phyloP scores from a whole-genome alignment of 139 green algal genomes.

The Ettlia oleoabundans region DNA sequence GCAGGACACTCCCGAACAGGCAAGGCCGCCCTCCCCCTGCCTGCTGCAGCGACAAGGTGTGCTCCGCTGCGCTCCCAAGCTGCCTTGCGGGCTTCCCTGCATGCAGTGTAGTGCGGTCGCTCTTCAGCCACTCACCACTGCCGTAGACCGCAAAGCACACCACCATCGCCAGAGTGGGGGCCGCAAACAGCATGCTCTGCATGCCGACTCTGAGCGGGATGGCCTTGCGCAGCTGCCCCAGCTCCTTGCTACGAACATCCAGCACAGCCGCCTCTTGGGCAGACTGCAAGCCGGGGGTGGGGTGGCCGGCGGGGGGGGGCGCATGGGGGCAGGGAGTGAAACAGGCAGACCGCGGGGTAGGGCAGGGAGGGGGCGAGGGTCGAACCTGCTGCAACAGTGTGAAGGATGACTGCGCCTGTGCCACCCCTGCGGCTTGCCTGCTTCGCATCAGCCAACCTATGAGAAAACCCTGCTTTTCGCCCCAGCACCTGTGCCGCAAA shows the following conservation, averaged over 20 bases:
- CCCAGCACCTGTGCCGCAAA: too few relatives aligned
- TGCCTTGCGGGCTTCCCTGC: not conserved
- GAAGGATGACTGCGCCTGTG: too few relatives aligned
- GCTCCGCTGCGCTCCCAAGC: not conserved
- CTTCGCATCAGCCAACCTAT: too few relatives aligned
- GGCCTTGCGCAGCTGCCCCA: constrained; percentile 61
- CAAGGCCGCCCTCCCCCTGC: too few relatives aligned
- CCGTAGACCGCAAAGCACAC: constrained; percentile 83
- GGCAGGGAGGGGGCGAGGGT: too few relatives aligned
- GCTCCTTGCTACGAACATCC: constrained; percentile 67
- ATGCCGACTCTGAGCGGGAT: constrained; percentile 71
- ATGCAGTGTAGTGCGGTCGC: not conserved
- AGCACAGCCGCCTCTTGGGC: constrained; percentile 58
- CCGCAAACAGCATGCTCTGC: constrained; percentile 78
- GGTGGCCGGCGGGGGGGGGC: not conserved
- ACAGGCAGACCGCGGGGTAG: too few relatives aligned
- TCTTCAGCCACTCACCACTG: not conserved
- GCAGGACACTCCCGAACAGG: too few relatives aligned
- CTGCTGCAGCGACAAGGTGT: too few relatives aligned
- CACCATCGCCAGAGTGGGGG: constrained; percentile 81
- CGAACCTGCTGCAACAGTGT: too few relatives aligned
- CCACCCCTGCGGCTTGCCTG: too few relatives aligned
- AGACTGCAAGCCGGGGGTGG: not conserved
- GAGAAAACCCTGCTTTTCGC: too few relatives aligned
- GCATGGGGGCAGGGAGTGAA: not conserved